Conservation (phyloP, 2,329 filamentous ascomycete genomes). For the Didymella segeticola region DNA sequence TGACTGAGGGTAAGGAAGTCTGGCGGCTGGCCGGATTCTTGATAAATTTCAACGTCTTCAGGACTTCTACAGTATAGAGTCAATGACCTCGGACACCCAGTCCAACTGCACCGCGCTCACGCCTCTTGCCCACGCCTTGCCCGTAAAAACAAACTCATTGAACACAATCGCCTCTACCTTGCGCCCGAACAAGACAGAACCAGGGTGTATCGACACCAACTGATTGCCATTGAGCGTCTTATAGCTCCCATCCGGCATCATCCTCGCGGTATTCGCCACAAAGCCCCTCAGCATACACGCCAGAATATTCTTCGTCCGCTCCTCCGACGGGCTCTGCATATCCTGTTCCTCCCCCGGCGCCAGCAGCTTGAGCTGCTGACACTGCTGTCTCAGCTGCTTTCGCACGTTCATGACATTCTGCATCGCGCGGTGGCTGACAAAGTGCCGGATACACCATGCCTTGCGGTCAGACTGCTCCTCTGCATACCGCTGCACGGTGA, state of each 20-base stretch:
- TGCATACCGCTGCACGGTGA: constrained; percentile 66
- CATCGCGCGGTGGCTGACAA: constrained; percentile 70
- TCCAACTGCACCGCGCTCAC: constrained; percentile 68
- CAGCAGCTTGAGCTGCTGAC: constrained; percentile 55
- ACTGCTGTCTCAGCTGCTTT: constrained; percentile 66
- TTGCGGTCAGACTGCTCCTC: constrained; percentile 65
- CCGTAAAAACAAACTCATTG: constrained; percentile 71
- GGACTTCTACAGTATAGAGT: constrained; percentile 32
- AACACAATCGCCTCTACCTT: constrained; percentile 69
- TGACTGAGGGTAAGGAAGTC: constrained; percentile 50
- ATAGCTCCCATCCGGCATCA: constrained; percentile 67
- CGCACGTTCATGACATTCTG: constrained; percentile 70
- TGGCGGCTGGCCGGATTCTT: background rate
- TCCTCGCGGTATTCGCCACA: constrained; percentile 64
- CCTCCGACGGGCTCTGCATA: constrained; percentile 44
- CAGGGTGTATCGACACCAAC: constrained; percentile 68
- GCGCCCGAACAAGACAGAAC: constrained; percentile 63
- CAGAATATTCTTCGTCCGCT: constrained; percentile 59
- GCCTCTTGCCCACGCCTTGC: constrained; percentile 66
- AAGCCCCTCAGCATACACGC: constrained; percentile 66
- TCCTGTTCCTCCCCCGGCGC: constrained; percentile 23
- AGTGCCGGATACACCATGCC: constrained; percentile 64
- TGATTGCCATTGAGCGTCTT: constrained; percentile 68
- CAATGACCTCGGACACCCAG: constrained; percentile 64
- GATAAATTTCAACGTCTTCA: background rate